phyloP scores from a whole-genome alignment of 2,329 filamentous ascomycete species.

The Gaeumannomyces sp. region DNA sequence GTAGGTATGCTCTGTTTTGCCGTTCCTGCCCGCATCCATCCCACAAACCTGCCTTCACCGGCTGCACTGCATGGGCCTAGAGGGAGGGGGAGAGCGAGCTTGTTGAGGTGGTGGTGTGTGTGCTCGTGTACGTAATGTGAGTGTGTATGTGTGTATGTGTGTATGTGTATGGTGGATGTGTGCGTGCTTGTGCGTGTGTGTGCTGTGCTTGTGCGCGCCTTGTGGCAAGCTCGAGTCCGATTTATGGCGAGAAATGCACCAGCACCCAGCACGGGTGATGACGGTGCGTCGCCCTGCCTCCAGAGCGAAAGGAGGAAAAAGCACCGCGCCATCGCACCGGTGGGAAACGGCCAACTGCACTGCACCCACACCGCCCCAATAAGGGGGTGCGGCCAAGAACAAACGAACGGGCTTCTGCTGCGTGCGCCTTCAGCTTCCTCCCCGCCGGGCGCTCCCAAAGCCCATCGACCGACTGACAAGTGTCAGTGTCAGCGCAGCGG shows the following conservation, averaged over 20 bases:
- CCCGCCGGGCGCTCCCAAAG: not conserved
- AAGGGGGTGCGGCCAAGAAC: not conserved
- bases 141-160: not conserved
- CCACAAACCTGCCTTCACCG: not conserved
- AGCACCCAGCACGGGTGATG: too few relatives aligned
- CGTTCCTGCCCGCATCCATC: not conserved
- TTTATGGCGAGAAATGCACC: not conserved
- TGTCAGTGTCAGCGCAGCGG: constrained; percentile 1
- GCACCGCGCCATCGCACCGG: too few relatives aligned
- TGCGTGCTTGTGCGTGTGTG: not conserved
- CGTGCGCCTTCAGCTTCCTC: not conserved
- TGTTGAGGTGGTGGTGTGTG: not conserved
- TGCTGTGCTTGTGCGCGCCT: too few relatives aligned
- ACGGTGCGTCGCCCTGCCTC: not conserved
- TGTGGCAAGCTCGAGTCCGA: not conserved
- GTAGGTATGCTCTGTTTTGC: too few relatives aligned
- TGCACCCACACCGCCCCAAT: not conserved
- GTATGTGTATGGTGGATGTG: not conserved
- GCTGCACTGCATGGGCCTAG: not conserved
- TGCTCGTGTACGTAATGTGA: too few relatives aligned
- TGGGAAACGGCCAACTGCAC: not conserved
- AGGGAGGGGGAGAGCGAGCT: not conserved
- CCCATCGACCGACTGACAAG: constrained; percentile 8
- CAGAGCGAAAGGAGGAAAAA: not conserved
- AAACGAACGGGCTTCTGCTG: not conserved